Percentiles rank a stretch among this genome's conserved stretches.
phyloP scores from a whole-genome alignment of 441 rosid species.

The Pelargonium australe region DNA sequence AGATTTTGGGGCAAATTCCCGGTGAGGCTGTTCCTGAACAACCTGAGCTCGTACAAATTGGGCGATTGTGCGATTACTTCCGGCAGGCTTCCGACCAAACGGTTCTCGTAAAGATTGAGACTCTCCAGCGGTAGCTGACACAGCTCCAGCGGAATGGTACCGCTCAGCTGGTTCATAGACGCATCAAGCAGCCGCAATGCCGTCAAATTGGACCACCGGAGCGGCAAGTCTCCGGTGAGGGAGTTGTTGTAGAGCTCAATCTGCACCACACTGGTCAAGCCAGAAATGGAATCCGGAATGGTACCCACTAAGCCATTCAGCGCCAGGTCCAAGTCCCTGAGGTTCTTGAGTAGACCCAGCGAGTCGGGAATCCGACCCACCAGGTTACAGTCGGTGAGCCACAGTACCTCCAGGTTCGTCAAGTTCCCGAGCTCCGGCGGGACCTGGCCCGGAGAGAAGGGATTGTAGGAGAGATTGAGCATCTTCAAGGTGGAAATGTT shows the following conservation, averaged over 20 bases:
- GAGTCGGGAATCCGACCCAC: slow-evolving; percentile 80
- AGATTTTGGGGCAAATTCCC: slow-evolving; percentile 63
- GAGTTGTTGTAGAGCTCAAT: slow-evolving; percentile 94
- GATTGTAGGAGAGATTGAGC: slow-evolving; percentile 82
- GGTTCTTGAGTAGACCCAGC: slow-evolving; percentile 53
- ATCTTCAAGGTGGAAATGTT: slow-evolving; percentile 54
- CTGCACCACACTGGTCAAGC: slow-evolving; percentile 55
- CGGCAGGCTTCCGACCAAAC: slow-evolving; percentile 61
- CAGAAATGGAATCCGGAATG: slow-evolving; percentile 64
- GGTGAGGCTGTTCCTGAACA: slow-evolving; percentile 55
- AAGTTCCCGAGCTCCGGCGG: slow-evolving; percentile 86
- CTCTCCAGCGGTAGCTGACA: slow-evolving; percentile 62
- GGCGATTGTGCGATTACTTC: slow-evolving; percentile 55
- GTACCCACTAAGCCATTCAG: slow-evolving; percentile 53
- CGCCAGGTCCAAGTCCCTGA: slow-evolving; percentile 80
- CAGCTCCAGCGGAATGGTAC: slow-evolving; percentile 66
- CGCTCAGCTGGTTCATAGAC: slow-evolving; percentile 71
- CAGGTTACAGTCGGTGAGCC: slow-evolving; percentile 79
- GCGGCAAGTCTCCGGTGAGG: slow-evolving; percentile 64
- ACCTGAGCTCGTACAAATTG: slow-evolving; percentile 62
- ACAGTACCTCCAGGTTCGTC: slow-evolving; percentile 66
- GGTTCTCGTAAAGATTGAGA: slow-evolving; percentile 78
- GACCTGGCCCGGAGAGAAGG: slow-evolving; percentile 64
- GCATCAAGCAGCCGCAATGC: slow-evolving; percentile 66
- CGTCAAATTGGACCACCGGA: slow-evolving; percentile 51